Evolutionary conservation across 2,329 filamentous ascomycete genomes (phyloP), one percentile per base, ranked within the genome.

Genomic region (Juglanconis juglandina): DNA sequence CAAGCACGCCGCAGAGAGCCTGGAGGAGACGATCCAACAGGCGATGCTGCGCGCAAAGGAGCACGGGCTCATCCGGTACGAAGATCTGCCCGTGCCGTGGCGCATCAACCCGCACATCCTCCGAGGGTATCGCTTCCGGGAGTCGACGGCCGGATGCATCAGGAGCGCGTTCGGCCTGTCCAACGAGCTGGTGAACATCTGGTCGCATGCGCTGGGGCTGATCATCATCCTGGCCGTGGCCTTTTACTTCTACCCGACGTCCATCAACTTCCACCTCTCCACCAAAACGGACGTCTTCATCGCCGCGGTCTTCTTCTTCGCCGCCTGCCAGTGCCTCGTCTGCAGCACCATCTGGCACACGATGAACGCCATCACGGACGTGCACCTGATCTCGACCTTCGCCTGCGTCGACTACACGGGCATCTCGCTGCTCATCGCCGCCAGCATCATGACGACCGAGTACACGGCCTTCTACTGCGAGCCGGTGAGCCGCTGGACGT

Each of bases 391-490:
- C 77, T 95, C 96, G 72, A 89, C 92, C 63, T 98, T 99, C 70
- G 95, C 95, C 17, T 99, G 95, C 73, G 92, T 99, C 61, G 95
- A 99, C 75, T 99, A 99, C 76, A 98, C 95, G 0, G 95, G 95
- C 58, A 99, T 99, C 67, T 96, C 93, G 1, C 81, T 99, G 54
- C 84, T 99, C 33, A 95, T 99, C 56, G 92, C 95, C 2, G 92
- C 95, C 9, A 96, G 91, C 59, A 99, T 99, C 77, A 92, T 98
- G 84, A 97, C 95, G 2, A 96, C 92, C 41, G 95, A 99, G 73
- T 99, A 98, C 78, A 97, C 95, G 0, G 95, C 94, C 32, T 99
- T 99, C 75, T 99, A 99, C 79, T 97, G 95, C 78, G 95, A 99
- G 70, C 93, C 95, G 3, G 69, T 90, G 51, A 93, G 90, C 67